Evolutionary conservation across 1,284 basidiomycete species (phyloP).

Genomic region (Wallemia mellicola): DNA sequence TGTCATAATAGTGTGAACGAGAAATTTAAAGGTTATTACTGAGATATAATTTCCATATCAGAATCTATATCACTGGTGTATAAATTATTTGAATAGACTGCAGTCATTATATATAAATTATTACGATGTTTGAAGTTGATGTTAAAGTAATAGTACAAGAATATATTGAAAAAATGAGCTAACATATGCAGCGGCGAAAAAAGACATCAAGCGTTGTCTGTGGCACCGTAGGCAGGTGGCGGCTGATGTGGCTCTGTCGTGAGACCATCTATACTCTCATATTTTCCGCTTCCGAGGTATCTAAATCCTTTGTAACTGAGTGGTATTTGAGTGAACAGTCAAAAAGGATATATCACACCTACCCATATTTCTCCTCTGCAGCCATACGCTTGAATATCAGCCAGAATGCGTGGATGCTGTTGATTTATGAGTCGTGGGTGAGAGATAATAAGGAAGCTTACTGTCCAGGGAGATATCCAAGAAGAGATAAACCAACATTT

Average conservation of each 20-base stretch:
- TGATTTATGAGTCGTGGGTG: neutral
- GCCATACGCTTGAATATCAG: constrained; percentile 4
- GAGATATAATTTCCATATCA: no score
- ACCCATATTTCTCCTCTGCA: neutral
- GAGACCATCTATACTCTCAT: constrained; percentile 2
- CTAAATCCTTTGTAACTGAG: constrained; percentile 2
- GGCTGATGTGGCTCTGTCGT: neutral
- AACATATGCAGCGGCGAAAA: neutral
- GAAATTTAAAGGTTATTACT: no score
- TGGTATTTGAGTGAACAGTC: neutral
- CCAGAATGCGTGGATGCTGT: constrained; percentile 1
- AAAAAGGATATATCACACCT: neutral
- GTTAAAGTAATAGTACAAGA: no score
- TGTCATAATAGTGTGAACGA: no score
- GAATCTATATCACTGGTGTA: no score
- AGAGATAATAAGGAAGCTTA: neutral
- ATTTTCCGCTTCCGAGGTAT: constrained; percentile 4
- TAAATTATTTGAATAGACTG: no score
- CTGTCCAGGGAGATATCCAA: constrained; percentile 6
- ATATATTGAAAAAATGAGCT: no score
- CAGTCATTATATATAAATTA: no score
- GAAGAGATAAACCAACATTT: constrained; percentile 7
- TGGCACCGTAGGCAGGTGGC: neutral
- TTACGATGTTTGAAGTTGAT: no score
- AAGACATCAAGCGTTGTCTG: neutral